A percentile compares a stretch with the other conserved stretches of the same genome.
phyloP scores from a whole-genome alignment of 75 land plant species.

The Picea sitchensis region DNA sequence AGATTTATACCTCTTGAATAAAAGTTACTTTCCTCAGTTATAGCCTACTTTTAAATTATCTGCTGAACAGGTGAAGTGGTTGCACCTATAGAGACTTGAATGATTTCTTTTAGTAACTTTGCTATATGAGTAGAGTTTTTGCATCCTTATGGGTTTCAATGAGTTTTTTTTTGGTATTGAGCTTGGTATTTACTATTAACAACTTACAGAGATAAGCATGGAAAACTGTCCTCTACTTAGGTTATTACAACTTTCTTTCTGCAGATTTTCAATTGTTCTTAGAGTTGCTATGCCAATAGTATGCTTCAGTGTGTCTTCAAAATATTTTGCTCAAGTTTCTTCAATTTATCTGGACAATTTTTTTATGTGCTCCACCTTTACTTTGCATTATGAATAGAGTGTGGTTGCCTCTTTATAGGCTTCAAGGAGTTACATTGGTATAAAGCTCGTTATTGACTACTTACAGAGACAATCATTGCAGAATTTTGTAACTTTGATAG shows the following conservation, averaged over 20 bases:
- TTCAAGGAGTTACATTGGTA: background rate
- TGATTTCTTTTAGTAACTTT: background rate
- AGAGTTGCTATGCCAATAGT: background rate
- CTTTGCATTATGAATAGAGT: too few relatives aligned
- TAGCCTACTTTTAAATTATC: too few relatives aligned
- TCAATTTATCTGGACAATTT: background rate
- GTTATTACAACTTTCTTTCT: background rate
- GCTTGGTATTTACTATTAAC: background rate
- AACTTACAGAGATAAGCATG: background rate
- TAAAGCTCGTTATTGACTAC: background rate
- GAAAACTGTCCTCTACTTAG: background rate
- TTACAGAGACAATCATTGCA: background rate
- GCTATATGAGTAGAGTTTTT: background rate
- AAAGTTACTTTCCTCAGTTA: background rate
- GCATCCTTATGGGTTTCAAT: background rate
- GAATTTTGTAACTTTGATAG: background rate
- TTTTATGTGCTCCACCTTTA: background rate
- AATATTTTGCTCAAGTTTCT: background rate
- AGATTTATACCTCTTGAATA: background rate
- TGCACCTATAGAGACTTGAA: too few relatives aligned
- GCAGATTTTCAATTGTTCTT: background rate
- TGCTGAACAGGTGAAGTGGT: too few relatives aligned
- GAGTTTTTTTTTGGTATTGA: background rate
- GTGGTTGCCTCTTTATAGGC: background rate
- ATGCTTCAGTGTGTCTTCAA: background rate